Evolutionary conservation across 495 filamentous ascomycete genomes (phyloP), one percentile per base, ranked within the genome.

Genomic region (Aspergillus avenaceus): DNA sequence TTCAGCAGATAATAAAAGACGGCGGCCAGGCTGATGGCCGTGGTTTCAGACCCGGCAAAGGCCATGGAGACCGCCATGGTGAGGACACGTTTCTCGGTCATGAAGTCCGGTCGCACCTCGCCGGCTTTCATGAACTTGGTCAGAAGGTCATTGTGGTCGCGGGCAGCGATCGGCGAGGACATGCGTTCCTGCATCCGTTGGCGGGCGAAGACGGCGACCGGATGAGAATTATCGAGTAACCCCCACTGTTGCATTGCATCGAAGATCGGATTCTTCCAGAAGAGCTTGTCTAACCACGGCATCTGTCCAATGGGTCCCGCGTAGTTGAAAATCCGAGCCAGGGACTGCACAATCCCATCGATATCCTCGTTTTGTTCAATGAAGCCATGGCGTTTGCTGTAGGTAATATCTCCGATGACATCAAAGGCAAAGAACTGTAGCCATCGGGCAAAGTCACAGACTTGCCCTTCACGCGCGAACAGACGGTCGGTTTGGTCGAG

Each of bases 371-470:
- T 80, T 7, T 77, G 69, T 18, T 72, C 71, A 2, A 88, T 54
- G 54, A 87, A 87, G 1, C 84, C 84, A 52, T 84, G 82, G 5
- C 69, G 74, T n/a, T 80, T 67, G 42, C 76, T 78, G 52, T 84
- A 88, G 0, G 83, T 84, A 12, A 87, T 73, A 57, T 66, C 75
- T 67, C 86, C 64, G 69, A 87, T 67, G 25, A 90, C 84, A 57
- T 93, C 88, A 55, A 89, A 91, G 3, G 85, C 84, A 56, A 84
- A 91, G 60, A 82, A 91, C 56, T 90, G 85, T 11, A 90, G 65
- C 89, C 89, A 92, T 36, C 75, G 66, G 0, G 75, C 77, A 45
- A 92, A 84, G 53, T 90, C 78, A 52, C 86, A 88, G 2, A 58
- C 27, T 19, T 53, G 41, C 14, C 62, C 62, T 16, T 66, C 56